Base-by-base conservation (phyloP, 306 rosid genomes). In the Adenanthera pavonina region DNA sequence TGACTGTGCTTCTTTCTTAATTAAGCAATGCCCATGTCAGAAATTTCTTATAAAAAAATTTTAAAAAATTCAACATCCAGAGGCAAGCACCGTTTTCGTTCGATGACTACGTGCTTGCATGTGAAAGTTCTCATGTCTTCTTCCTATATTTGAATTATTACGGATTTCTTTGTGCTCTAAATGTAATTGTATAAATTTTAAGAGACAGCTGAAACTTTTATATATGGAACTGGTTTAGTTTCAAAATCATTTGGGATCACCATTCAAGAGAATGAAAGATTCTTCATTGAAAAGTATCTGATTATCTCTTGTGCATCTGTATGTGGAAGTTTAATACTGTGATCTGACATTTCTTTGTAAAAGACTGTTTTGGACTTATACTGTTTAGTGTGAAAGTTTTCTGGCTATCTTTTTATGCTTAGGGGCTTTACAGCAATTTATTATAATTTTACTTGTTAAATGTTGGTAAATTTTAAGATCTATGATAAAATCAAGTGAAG, bases 261-360 rank as follows among this genome's bases (percentile, higher is more conserved):
- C 33, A 49, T 34, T 56, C 49, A 38, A 51, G 69, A 40, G 30
- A 20, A 35, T 77, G 8, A 34, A 20, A 41, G 60, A 33, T 66
- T 16, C 34, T 34, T 46, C 7, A 17, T 52, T 62, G 62, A 78
- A 60, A 77, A 49, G 53, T 41, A 49, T 77, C 19, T 41, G 44
- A 38, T 72, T 57, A 40, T 74, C 43, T 72, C 19, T n/a, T 19
- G 34, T 34, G 30, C 41, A 57, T 71, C 59, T 54, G 36, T 15
- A 34, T 15, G 61, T 9, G 60, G 76, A 33, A 33, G 15, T 17
- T 36, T 53, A 35, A 54, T 74, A 8, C 53, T 25, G 15, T 10
- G 36, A 69, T 20, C 10, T 43, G 73, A 11, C 53, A 43, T 68
- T 41, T 40, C 34, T 69, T 43, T 36, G 10, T 69, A 7, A 62